Evolutionary conservation across 306 rosid genomes (phyloP).

Genomic region (Malus orientalis): DNA sequence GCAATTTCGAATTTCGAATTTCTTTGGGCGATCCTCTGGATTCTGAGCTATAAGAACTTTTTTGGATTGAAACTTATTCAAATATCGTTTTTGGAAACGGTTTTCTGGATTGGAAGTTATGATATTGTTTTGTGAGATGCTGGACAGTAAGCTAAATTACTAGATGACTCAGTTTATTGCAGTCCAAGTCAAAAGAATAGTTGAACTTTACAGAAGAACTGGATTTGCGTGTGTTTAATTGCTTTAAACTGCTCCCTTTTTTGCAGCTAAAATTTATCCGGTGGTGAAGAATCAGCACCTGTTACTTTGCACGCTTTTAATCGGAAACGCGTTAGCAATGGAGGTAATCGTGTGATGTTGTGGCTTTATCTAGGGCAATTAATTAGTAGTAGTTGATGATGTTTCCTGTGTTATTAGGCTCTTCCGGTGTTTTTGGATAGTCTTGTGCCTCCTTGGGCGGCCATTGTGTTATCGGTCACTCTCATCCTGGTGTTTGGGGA

Average conservation of each 20-base stretch:
- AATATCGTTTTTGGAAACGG: background rate
- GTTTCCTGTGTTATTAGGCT: slow-evolving; percentile 31
- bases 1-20: background rate
- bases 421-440: slow-evolving; percentile 90
- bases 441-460: slow-evolving; percentile 85
- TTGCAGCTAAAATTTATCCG: slow-evolving; percentile 85
- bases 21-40: background rate
- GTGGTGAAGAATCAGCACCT: slow-evolving; percentile 98
- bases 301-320: slow-evolving; percentile 85
- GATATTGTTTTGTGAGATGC: background rate
- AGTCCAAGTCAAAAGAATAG: background rate
- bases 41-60: background rate
- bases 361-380: background rate
- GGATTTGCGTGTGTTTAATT: background rate
- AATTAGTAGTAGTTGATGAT: background rate
- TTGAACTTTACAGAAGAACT: background rate
- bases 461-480: slow-evolving; percentile 71
- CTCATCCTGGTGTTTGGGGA: slow-evolving; percentile 91
- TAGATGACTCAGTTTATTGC: background rate
- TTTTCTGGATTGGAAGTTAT: background rate
- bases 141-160: background rate
- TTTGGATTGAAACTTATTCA: background rate
- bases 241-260: background rate
- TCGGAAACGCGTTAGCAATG: slow-evolving; percentile 91
- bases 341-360: slow-evolving; percentile 48